Evolutionary conservation across 2,329 filamentous ascomycete species (phyloP).

Genomic region (Epichloe elymi): DNA sequence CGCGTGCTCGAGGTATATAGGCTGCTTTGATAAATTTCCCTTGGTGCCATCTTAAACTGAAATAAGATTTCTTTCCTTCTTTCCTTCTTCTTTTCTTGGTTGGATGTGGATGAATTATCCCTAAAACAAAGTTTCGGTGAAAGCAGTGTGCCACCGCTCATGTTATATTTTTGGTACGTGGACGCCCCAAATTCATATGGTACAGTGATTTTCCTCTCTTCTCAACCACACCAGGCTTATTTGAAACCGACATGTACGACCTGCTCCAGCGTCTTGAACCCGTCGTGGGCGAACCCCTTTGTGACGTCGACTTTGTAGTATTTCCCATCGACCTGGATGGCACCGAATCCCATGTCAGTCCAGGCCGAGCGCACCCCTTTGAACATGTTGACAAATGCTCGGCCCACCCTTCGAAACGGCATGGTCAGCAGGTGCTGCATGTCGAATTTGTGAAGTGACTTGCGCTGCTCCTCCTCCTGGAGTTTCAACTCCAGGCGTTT

Average conservation of each 20-base stretch:
- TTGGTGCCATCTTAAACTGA: too few relatives aligned
- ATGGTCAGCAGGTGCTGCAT: constrained; percentile 42
- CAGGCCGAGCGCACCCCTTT: constrained; percentile 35
- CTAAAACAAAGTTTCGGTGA: too few relatives aligned
- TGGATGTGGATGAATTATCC: too few relatives aligned
- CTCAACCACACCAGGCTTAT: not conserved
- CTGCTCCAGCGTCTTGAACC: constrained; percentile 44
- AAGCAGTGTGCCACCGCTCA: not conserved
- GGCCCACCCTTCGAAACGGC: constrained; percentile 39
- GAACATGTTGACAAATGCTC: constrained; percentile 29
- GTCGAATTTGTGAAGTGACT: constrained; percentile 35
- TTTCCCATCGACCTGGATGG: constrained; percentile 32
- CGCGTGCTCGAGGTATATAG: too few relatives aligned
- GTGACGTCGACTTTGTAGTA: constrained; percentile 45
- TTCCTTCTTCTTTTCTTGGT: too few relatives aligned
- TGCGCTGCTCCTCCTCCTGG: constrained; percentile 24
- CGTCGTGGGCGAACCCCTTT: constrained; percentile 44
- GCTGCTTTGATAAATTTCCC: too few relatives aligned
- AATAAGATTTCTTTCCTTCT: too few relatives aligned
- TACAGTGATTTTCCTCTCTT: not conserved
- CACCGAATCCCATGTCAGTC: constrained; percentile 42
- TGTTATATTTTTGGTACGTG: not conserved
- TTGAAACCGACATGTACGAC: constrained; percentile 22
- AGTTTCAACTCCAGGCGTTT: constrained; percentile 17
- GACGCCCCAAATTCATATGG: not conserved